These are phyloP conservation scores for Craspedostauros australis DNA, from an alignment of 108 stramenopile species.

Conservation along the genomic window DNA sequence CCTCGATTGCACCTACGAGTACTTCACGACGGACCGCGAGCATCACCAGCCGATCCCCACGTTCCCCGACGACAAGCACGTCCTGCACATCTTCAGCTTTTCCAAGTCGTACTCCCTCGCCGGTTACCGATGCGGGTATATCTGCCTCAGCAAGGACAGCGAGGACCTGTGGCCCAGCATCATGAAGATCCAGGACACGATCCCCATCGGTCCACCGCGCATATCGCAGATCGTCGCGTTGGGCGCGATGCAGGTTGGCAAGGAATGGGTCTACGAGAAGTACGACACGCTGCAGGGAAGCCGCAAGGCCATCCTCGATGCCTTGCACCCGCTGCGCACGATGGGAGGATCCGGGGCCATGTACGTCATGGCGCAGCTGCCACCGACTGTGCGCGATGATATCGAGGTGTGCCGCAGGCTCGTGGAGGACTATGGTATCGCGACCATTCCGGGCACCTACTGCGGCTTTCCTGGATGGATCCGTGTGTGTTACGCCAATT, in stretches of 20 bases:
- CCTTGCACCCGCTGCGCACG: slow-evolving; percentile 53
- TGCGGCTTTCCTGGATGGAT: slow-evolving; percentile 85
- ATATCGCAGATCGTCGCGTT: slow-evolving; percentile 81
- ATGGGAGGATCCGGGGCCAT: slow-evolving; percentile 86
- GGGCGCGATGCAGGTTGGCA: slow-evolving; percentile 73
- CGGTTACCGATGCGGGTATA: slow-evolving; percentile 91
- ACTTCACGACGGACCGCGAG: slow-evolving; percentile 60
- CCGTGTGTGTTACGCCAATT: slow-evolving; percentile 81
- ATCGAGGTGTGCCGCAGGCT: slow-evolving; percentile 60
- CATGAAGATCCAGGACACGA: slow-evolving; percentile 73
- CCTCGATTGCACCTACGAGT: slow-evolving; percentile 92
- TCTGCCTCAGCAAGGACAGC: slow-evolving; percentile 43
- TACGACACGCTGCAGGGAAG: slow-evolving; percentile 60
- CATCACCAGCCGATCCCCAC: slow-evolving; percentile 31
- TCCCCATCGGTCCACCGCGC: slow-evolving; percentile 85
- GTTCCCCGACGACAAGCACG: slow-evolving; percentile 57
- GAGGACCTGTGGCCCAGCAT: slow-evolving; percentile 21
- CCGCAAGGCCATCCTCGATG: slow-evolving; percentile 65
- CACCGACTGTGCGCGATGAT: slow-evolving; percentile 42
- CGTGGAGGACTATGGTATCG: slow-evolving; percentile 76
- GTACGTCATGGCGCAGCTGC: slow-evolving; percentile 89
- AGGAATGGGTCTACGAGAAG: slow-evolving; percentile 66
- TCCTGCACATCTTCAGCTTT: slow-evolving; percentile 85
- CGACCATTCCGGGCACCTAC: slow-evolving; percentile 84
- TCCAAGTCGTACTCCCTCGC: slow-evolving; percentile 86